A percentile compares a stretch with the other conserved stretches of the same genome.
These are phyloP conservation scores for Arbutus unedo DNA, from an alignment of 148 eudicot genomes.

Conservation along the genomic window DNA sequence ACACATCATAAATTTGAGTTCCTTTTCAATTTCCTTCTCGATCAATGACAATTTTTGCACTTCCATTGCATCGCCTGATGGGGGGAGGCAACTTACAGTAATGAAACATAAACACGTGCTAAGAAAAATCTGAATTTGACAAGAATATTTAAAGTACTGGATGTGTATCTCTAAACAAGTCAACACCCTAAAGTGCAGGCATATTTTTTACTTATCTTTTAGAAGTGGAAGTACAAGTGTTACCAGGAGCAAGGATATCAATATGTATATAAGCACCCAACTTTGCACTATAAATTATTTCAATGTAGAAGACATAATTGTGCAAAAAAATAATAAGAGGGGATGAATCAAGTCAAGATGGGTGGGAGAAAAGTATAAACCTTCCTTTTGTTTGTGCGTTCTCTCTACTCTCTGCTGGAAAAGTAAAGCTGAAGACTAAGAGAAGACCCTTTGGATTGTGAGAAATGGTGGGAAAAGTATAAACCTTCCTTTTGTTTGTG, in stretches of 20 bases:
- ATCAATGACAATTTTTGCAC: not conserved
- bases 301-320: not conserved
- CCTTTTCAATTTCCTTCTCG: not conserved
- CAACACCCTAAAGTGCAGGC: not conserved
- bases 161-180: conserved; percentile 3
- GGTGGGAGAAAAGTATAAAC: not conserved
- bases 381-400: not conserved
- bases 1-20: not conserved
- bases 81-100: not conserved
- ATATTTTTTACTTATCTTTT: not conserved
- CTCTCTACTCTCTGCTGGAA: not conserved
- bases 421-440: not conserved
- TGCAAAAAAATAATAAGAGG: not conserved
- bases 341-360: not conserved
- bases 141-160: not conserved
- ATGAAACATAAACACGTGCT: not conserved
- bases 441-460: too few species aligned
- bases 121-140: not conserved
- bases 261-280: not conserved
- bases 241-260: not conserved
- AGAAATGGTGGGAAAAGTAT: too few species aligned
- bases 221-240: conserved; percentile 6
- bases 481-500: too few species aligned
- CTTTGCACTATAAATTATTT: not conserved
- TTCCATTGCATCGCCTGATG: not conserved